These are phyloP conservation scores for Maudiozyma barnettii DNA, from an alignment of 805 yeast species.

Conservation along the genomic window DNA sequence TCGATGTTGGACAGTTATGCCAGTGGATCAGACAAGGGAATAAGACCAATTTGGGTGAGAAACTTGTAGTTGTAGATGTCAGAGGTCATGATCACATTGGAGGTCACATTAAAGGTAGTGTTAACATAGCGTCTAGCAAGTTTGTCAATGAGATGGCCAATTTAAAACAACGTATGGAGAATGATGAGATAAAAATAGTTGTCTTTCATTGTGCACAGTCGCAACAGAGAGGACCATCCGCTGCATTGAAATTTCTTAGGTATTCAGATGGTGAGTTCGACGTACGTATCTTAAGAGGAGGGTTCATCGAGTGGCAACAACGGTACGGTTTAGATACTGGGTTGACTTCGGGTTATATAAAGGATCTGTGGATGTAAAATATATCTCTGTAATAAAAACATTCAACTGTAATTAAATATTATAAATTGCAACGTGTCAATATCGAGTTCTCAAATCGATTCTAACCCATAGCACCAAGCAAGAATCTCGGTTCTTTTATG, in stretches of 20 bases:
- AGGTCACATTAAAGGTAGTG: conserved; percentile 30
- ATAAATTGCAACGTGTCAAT: too few relatives aligned
- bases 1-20: conserved; percentile 18
- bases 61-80: conserved; percentile 58
- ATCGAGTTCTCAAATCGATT: too few relatives aligned
- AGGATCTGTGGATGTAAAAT: too few relatives aligned
- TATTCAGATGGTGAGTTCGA: conserved; percentile 30
- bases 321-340: conserved; percentile 48
- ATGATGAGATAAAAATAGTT: conserved; percentile 20
- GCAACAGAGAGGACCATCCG: conserved; percentile 85
- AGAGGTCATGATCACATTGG: conserved; percentile 78
- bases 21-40: conserved; percentile 22
- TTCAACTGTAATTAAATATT: too few relatives aligned
- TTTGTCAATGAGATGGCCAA: conserved; percentile 38
- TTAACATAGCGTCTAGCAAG: conserved; percentile 35
- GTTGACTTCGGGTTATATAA: conserved; percentile 40
- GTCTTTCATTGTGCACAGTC: conserved; percentile 88
- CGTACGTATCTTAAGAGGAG: conserved; percentile 72
- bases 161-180: conserved; percentile 7
- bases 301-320: conserved; percentile 75
- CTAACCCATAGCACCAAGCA: too few relatives aligned
- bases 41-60: conserved; percentile 10
- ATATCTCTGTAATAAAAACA: conserved; percentile 5
- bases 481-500: too few relatives aligned
- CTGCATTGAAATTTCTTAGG: conserved; percentile 54